Base-by-base conservation (phyloP, 2,329 filamentous ascomycete species). In the Stemphylium lycopersici region DNA sequence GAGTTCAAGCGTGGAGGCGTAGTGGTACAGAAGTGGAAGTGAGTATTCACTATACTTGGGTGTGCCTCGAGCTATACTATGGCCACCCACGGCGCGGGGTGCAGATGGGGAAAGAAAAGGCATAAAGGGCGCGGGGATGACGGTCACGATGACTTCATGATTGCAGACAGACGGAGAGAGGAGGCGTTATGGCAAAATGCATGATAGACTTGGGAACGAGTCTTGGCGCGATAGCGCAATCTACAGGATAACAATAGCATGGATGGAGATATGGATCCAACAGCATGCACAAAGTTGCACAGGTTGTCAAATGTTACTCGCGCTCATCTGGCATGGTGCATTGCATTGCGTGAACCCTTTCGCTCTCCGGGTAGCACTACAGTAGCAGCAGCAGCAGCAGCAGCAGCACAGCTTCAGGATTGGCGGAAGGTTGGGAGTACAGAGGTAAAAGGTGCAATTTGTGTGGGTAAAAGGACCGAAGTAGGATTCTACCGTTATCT, bases 1-100 rank as follows among this genome's bases (percentile, higher is more conserved):
- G 79, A 81, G 55, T 79, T 81, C 65, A 80, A 81, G 75, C 73
- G 81, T 12, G 81, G 81, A 20, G 81, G 81, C 1, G 79, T 81
- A n/a, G 78, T 84, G 31, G 81, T 83, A 54, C 81, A 84, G 68
- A 83, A 83, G 70, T 84, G 81, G 81, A 79, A 71, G 51, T 76
- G 62, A 57, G 26, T 18, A 29, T 15, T n/a, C 22, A 22, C 18
- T 29, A 24, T 44, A 39, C 26, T 26, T 34, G 12, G 31, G 36
- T 55, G 46, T 43, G 36, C 29, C 33, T 40, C 20, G 22, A 50
- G 34, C 26, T 32, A 13, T 24, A 38, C 40, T 33, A 43, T n/a
- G 16, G 32, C 45, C 45, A 32, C 15, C 40, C 29, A 53, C 32
- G 8, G 24, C 26, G 31, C 18, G 29, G 43, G 46, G n/a, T 41